A percentile compares a stretch with the other conserved stretches of the same genome.
Evolutionary conservation across 1,284 basidiomycete species (phyloP).

Genomic region (Dichomitus squalens): DNA sequence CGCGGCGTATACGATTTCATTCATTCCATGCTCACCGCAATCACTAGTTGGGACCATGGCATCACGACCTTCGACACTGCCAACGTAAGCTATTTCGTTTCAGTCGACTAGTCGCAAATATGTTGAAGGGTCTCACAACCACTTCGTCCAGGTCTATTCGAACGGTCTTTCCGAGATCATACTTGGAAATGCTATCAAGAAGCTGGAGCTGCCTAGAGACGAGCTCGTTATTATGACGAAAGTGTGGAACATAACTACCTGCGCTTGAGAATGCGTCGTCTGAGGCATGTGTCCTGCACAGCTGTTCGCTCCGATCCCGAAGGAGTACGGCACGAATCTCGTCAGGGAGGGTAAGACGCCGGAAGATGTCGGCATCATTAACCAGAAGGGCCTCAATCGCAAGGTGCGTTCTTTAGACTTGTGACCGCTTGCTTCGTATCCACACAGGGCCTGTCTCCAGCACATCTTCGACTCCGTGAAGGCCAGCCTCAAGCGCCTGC

Average conservation of each 20-base stretch:
- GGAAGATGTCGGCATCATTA: slow-evolving; percentile 24
- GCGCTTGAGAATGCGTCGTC: background rate
- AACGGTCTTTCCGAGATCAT: slow-evolving; percentile 55
- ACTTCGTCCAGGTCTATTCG: slow-evolving; percentile 29
- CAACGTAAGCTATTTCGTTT: slow-evolving; percentile 13
- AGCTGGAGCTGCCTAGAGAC: slow-evolving; percentile 54
- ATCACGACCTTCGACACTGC: slow-evolving; percentile 32
- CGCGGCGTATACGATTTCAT: background rate
- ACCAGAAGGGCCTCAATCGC: slow-evolving; percentile 29
- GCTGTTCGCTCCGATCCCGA: slow-evolving; percentile 15
- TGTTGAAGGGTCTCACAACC: no score
- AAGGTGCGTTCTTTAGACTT: slow-evolving; percentile 19
- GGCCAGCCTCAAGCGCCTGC: slow-evolving; percentile 40
- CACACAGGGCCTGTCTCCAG: slow-evolving; percentile 23
- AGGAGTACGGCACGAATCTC: slow-evolving; percentile 38
- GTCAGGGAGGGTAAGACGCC: slow-evolving; percentile 10
- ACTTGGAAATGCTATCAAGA: slow-evolving; percentile 61
- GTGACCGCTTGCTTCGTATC: background rate
- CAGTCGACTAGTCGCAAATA: no score
- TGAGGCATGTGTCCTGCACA: background rate
- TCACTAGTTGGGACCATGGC: slow-evolving; percentile 26
- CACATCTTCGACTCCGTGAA: slow-evolving; percentile 47
- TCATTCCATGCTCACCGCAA: background rate
- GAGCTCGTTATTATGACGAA: slow-evolving; percentile 64
- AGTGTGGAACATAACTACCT: slow-evolving; percentile 26